Percentiles rank a stretch among this genome's conserved stretches.
Evolutionary conservation across 345 rosid genomes (phyloP).

Genomic region (Linum tenue): DNA sequence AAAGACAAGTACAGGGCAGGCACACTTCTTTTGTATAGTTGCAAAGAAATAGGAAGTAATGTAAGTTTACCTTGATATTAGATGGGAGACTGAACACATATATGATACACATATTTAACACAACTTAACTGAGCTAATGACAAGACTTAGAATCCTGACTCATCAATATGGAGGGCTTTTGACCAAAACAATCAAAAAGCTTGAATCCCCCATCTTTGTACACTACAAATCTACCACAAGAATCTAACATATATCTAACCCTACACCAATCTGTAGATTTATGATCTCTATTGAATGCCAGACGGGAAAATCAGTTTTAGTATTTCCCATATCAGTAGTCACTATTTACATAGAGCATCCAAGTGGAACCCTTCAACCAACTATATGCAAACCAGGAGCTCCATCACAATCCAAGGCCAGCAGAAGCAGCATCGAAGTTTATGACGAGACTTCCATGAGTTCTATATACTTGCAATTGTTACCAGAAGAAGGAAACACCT

Average conservation of each 20-base stretch:
- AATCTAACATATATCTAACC: not conserved
- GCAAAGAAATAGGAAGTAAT: not conserved
- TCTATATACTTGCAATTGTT: conserved; percentile 26
- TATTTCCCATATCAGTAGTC: conserved; percentile 20
- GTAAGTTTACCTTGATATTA: conserved; percentile 3
- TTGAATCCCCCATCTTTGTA: conserved; percentile 12
- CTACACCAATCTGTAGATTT: conserved; percentile 39
- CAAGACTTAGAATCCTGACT: conserved; percentile 1
- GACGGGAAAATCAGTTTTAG: conserved; percentile 9
- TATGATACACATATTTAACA: not conserved
- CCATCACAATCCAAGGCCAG: conserved; percentile 7
- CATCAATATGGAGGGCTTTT: not conserved
- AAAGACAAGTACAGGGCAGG: not conserved
- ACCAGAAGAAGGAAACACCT: conserved; percentile 26
- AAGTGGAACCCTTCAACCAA: not conserved
- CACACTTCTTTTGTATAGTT: not conserved
- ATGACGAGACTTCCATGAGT: conserved; percentile 36
- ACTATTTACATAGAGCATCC: conserved; percentile 29
- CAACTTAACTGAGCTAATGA: not conserved
- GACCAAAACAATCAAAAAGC: conserved; percentile 8
- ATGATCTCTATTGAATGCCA: conserved; percentile 31
- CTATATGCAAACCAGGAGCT: conserved; percentile 9
- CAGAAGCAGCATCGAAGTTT: conserved; percentile 15
- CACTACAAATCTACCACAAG: conserved; percentile 18
- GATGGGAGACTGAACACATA: not conserved